Conservation (phyloP, 108 stramenopile species). For the Phaeodactylum tricornutum region DNA sequence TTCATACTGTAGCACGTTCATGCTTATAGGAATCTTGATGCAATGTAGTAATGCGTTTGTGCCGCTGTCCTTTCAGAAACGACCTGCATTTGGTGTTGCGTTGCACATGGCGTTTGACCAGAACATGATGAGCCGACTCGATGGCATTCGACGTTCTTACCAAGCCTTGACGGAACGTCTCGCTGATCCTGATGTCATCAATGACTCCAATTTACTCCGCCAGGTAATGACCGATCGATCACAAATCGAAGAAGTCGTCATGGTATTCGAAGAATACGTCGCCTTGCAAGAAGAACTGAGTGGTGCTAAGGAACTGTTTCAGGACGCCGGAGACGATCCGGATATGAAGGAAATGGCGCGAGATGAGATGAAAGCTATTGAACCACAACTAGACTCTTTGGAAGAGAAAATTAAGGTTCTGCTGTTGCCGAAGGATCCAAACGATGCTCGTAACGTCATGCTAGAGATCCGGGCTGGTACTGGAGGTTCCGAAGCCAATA, state of each 20-base stretch:
- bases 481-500: slow-evolving; percentile 92
- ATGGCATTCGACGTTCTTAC: slow-evolving; percentile 63
- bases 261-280: slow-evolving; percentile 61
- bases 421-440: slow-evolving; percentile 78
- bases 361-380: slow-evolving; percentile 65
- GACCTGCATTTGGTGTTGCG: no score
- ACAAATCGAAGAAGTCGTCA: slow-evolving; percentile 63
- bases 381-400: slow-evolving; percentile 50
- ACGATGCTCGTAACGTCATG: slow-evolving; percentile 89
- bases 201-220: slow-evolving; percentile 52
- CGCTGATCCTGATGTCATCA: slow-evolving; percentile 79
- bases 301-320: slow-evolving; percentile 69
- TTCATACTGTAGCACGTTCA: no score
- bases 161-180: slow-evolving; percentile 69
- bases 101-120: slow-evolving; percentile 36
- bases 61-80: no score
- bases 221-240: slow-evolving; percentile 77
- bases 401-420: slow-evolving; percentile 57
- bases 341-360: slow-evolving; percentile 86
- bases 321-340: slow-evolving; percentile 72
- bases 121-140: slow-evolving; percentile 54
- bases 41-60: no score
- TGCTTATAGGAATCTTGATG: no score
- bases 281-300: slow-evolving; percentile 47
- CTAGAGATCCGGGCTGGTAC: slow-evolving; percentile 95